Base-by-base conservation (phyloP, 163 green algal species). In the Chlamydomonas reinhardtii region DNA sequence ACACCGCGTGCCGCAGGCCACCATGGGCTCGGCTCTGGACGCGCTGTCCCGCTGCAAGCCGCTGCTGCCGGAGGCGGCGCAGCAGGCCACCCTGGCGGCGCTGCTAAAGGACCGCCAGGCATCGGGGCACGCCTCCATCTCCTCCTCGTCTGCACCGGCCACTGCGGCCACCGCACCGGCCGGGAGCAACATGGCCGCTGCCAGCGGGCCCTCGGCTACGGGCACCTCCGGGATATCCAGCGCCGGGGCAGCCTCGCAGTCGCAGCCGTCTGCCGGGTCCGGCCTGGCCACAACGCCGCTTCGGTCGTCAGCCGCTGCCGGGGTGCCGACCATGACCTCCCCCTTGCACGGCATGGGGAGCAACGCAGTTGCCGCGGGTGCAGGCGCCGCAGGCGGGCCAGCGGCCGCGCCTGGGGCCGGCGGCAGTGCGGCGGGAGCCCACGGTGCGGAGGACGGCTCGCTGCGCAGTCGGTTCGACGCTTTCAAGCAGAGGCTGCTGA, bases 401-500 rank as follows among this genome's bases (percentile, higher is more conserved):
- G 64, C 29, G 22, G 29, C 11, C 37, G 15, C 29, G 29, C 17
- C 64, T 25, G 25, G 70, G 20, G 35, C 35, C 27, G 27, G 35
- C 34, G 69, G 16, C 22, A 14, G 16, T 31, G 32, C 16, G 32
- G 19, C 43, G 32, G 3, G 64, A 27, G n/a, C 43, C 9, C 8
- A 29, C n/a, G n/a, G 48, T 2, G 17, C 12, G 31, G 14, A 25
- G 73, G 48, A 56, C 69, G 48, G 64, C 29, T 24, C 29, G 34
- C 25, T 79, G 19, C 80, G 80, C 16, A 86, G 80, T 35, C 69
- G 80, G 17, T 86, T 86, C 29, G 80, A 86, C 9, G 80, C 80
- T 0, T 79, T 86, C 35, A 75, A 75, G n/a, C 80, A 80, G 80
- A 25, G 70, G 69, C 56, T 86, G 35, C 52, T 86, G 70, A 86